These are phyloP conservation scores for Pilaira anomala DNA, from an alignment of 192 early-diverging fungal genomes.

Conservation along the genomic window DNA sequence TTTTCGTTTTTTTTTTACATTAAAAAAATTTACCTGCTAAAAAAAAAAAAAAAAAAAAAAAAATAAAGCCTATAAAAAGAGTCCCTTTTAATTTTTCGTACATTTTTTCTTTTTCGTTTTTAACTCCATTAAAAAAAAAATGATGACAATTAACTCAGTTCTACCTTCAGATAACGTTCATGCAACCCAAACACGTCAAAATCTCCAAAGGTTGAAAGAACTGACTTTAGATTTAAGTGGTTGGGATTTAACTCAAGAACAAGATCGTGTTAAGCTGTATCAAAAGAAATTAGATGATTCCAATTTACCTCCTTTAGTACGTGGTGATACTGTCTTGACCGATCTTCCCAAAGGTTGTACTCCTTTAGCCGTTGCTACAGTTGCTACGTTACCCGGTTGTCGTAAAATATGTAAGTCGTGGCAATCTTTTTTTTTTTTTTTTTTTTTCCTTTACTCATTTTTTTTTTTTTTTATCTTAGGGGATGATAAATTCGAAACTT, in stretches of 20 bases:
- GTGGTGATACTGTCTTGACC: conserved; percentile 43
- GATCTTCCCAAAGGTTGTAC: conserved; percentile 15
- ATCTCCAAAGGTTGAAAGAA: conserved; percentile 38
- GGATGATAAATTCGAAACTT: conserved; percentile 32
- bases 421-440: not conserved
- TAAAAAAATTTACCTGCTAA: not conserved
- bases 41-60: not conserved
- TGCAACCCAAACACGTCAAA: not conserved
- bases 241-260: conserved; percentile 43
- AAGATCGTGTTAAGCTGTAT: conserved; percentile 47
- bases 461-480: conserved; percentile 25
- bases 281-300: conserved; percentile 37
- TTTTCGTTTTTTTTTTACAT: not conserved
- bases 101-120: not conserved
- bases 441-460: not conserved
- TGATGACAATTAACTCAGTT: not conserved
- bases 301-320: conserved; percentile 43
- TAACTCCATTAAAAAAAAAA: not conserved
- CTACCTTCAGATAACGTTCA: not conserved
- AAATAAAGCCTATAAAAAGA: not conserved
- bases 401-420: conserved; percentile 42
- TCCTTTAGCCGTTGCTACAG: conserved; percentile 39
- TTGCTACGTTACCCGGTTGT: conserved; percentile 40
- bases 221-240: conserved; percentile 36
- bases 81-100: not conserved